Evolutionary conservation across 2,329 filamentous ascomycete species (phyloP).

Genomic region (Apiospora phragmitis): DNA sequence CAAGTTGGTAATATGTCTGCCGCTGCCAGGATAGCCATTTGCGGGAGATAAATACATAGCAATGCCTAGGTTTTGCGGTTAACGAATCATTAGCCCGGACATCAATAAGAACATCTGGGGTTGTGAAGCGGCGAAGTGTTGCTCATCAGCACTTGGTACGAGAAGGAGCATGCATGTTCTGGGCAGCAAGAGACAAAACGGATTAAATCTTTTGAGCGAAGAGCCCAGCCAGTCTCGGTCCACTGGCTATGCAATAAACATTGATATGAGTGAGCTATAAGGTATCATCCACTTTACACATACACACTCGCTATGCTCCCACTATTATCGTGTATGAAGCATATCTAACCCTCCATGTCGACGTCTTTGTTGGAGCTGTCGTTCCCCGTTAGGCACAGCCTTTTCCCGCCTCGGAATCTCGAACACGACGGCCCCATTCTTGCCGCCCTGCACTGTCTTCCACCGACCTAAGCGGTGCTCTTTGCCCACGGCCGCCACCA

Average conservation of each 20-base stretch:
- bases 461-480: slow-evolving; percentile 85
- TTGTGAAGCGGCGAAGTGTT: too few species aligned
- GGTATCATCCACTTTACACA: slow-evolving; percentile 8
- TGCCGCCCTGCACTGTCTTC: slow-evolving; percentile 63
- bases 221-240: not conserved
- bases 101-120: too few species aligned
- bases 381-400: slow-evolving; percentile 23
- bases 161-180: too few species aligned
- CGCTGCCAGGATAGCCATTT: too few species aligned
- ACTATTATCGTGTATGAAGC: not conserved
- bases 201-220: not conserved
- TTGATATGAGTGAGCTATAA: not conserved
- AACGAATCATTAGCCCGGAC: not conserved
- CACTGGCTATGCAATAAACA: slow-evolving; percentile 3
- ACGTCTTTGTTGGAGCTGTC: slow-evolving; percentile 5
- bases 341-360: slow-evolving; percentile 1
- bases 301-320: slow-evolving; percentile 1
- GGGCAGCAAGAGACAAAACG: too few species aligned
- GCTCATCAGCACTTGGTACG: too few species aligned
- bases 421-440: slow-evolving; percentile 86
- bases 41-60: too few species aligned
- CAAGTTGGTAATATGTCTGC: too few species aligned
- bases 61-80: too few species aligned
- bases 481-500: slow-evolving; percentile 84
- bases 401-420: slow-evolving; percentile 63